phyloP scores from a whole-genome alignment of 2,329 filamentous ascomycete species.

The Exophiala sp. region DNA sequence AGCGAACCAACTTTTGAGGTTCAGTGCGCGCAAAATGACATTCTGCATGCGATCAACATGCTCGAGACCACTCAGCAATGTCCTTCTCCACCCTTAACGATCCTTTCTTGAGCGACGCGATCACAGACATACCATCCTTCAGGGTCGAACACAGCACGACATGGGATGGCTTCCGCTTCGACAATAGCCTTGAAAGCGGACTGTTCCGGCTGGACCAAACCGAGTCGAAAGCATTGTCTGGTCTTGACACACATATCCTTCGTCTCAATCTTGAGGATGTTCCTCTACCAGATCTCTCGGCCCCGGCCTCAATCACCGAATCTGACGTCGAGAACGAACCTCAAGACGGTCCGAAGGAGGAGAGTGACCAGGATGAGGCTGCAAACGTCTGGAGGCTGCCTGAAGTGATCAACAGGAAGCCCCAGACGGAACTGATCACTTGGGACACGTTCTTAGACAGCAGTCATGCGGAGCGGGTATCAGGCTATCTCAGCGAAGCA shows the following conservation, averaged over 20 bases:
- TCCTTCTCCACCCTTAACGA: slow-evolving; percentile 3
- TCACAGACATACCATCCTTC: background rate
- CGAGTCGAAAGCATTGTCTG: slow-evolving; percentile 10
- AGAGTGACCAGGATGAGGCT: slow-evolving; percentile 22
- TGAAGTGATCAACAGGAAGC: slow-evolving; percentile 21
- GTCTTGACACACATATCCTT: slow-evolving; percentile 11
- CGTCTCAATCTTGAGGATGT: slow-evolving; percentile 17
- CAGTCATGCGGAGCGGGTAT: slow-evolving; percentile 33
- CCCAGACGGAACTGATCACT: slow-evolving; percentile 30
- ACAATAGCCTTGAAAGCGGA: slow-evolving; percentile 21
- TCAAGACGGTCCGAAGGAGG: slow-evolving; percentile 14
- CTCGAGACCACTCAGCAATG: slow-evolving; percentile 5
- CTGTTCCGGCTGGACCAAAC: slow-evolving; percentile 18
- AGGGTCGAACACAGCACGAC: background rate
- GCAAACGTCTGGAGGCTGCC: slow-evolving; percentile 38
- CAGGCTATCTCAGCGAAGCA: slow-evolving; percentile 44
- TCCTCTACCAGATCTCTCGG: slow-evolving; percentile 14
- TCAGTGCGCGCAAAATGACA: slow-evolving; percentile 63
- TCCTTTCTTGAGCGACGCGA: slow-evolving; percentile 9
- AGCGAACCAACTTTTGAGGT: slow-evolving; percentile 41
- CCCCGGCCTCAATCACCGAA: slow-evolving; percentile 4
- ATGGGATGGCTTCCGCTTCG: slow-evolving; percentile 25
- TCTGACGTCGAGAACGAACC: slow-evolving; percentile 21
- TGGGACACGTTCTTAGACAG: slow-evolving; percentile 42
- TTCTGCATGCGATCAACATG: slow-evolving; percentile 3